Conservation (phyloP, 164 flowering plant species). For the Stephania japonica region DNA sequence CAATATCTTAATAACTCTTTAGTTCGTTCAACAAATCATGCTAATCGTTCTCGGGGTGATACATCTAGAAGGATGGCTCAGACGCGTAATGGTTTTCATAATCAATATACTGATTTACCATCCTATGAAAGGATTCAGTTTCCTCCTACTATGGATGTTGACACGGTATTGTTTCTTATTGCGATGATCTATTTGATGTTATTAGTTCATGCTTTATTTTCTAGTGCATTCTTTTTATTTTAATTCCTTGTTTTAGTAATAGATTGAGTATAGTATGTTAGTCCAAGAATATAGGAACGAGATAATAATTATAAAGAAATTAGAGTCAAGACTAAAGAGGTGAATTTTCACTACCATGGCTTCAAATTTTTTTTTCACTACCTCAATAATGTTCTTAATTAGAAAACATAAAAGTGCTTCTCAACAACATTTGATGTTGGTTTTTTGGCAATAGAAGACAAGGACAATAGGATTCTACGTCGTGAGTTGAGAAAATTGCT, state of each 20-base stretch:
- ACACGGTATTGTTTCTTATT: conserved; percentile 11
- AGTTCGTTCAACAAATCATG: conserved; percentile 36
- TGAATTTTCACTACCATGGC: no score
- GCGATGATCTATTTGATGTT: not conserved
- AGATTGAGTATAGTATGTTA: not conserved
- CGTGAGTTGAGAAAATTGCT: no score
- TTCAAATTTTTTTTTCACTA: not conserved
- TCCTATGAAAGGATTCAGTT: conserved; percentile 30
- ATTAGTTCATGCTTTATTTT: not conserved
- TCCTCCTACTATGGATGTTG: conserved; percentile 62
- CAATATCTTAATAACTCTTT: conserved; percentile 30
- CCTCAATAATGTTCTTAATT: not conserved
- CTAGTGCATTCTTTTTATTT: not conserved
- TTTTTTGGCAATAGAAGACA: no score
- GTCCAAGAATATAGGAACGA: not conserved
- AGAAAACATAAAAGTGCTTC: no score
- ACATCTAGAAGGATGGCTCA: conserved; percentile 42
- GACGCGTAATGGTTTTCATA: conserved; percentile 33
- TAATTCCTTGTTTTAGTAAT: not conserved
- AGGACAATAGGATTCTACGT: no score
- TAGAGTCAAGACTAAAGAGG: not conserved
- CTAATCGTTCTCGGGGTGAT: conserved; percentile 33
- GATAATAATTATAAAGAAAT: not conserved
- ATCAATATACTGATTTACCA: conserved; percentile 29
- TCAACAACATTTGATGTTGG: no score